Base-by-base conservation (phyloP, 179 eudicot genomes). In the Silene coronaria region DNA sequence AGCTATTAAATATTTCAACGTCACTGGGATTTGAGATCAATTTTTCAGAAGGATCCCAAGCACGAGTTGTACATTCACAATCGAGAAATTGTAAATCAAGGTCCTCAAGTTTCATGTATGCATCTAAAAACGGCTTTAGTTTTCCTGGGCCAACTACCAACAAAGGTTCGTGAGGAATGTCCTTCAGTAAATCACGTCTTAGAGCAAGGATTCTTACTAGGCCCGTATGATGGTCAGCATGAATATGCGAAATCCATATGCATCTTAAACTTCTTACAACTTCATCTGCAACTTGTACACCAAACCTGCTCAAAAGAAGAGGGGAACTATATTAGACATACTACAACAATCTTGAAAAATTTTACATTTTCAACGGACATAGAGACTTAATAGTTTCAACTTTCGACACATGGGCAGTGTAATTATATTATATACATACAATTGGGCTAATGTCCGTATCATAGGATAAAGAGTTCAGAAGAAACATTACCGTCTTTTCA, bases 161-260 rank as follows among this genome's bases (percentile, higher is more conserved):
- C 82, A 92, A 67, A n/a, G 97, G 93, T 72, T 85, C 93, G 69
- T 90, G 99, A 65, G 87, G 93, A 46, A 79, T 67, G 53, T 85
- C 90, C 69, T 85, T 90, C 73, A 95, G 74, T 61, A 95, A 77
- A 78, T 89, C 87, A 67, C 97, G 89, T 63, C 99, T 78, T 14
- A 90, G 82, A 70, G 99, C 97, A 67, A 95, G 97, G 64, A 95
- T 86, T 83, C 99, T 88, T 58, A 91, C 97, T 55, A 95, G 87
- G 65, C 99, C 99, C 0, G 99, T 89, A 73, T 95, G 99, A 83
- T 95, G 99, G 82, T 95, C 99, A 42, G 97, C 99, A 82, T 95
- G 99, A 70, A 95, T 95, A 79, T 95, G 99, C 36, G 99, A 95
- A 67, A 95, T 91, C 99, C 99, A 95, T 34, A 95, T 88, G 62